phyloP scores from a whole-genome alignment of 495 filamentous ascomycete species.

The Penicillium bialowiezense region DNA sequence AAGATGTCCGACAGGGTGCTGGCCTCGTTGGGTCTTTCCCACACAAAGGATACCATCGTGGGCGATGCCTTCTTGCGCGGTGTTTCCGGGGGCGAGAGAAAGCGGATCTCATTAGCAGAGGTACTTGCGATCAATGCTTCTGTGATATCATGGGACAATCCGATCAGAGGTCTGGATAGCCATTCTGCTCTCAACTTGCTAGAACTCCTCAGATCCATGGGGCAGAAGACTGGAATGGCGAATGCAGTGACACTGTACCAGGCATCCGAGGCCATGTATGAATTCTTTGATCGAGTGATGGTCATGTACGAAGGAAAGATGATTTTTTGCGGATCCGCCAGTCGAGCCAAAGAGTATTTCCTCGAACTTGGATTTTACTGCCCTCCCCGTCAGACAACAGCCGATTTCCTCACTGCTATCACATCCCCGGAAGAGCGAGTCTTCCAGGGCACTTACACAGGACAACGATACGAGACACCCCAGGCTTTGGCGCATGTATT shows the following conservation, averaged over 20 bases:
- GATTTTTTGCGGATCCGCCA: not conserved
- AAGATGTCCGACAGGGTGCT: not conserved
- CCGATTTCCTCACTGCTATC: conserved; percentile 71
- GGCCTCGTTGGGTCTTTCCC: not conserved
- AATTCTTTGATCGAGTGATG: not conserved
- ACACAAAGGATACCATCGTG: not conserved
- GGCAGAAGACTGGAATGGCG: not conserved
- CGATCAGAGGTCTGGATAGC: not conserved
- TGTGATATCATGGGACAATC: not conserved
- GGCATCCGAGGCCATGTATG: not conserved
- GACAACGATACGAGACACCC: conserved; percentile 44
- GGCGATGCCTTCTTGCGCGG: not conserved
- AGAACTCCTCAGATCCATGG: not conserved
- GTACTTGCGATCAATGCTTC: not conserved
- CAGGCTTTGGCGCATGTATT: conserved; percentile 34
- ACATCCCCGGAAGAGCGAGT: conserved; percentile 62
- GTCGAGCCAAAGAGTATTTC: conserved; percentile 44
- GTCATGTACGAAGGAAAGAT: not conserved
- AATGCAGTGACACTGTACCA: not conserved
- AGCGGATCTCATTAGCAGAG: not conserved
- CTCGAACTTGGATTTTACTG: conserved; percentile 52
- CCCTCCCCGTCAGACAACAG: conserved; percentile 58
- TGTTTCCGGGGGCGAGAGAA: not conserved
- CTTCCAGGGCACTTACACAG: conserved; percentile 56
- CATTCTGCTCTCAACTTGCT: not conserved